Percentiles rank a stretch among this genome's conserved stretches.
Evolutionary conservation across 805 yeast species (phyloP).

Genomic region (Hanseniaspora lindneri): DNA sequence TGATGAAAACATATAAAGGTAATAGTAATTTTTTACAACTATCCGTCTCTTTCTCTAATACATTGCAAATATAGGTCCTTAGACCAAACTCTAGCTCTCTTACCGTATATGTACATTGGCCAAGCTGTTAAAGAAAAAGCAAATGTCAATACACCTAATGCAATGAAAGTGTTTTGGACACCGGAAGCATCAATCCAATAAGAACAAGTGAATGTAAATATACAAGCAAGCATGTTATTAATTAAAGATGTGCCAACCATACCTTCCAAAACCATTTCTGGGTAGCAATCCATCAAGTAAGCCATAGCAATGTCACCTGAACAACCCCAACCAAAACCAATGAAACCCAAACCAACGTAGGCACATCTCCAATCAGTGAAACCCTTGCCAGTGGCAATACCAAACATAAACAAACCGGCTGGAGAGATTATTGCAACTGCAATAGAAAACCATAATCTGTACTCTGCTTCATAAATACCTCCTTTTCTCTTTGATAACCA

Average conservation of each 20-base stretch:
- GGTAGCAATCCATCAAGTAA: slow-evolving; percentile 55
- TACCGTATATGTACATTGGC: slow-evolving; percentile 52
- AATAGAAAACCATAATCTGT: slow-evolving; percentile 45
- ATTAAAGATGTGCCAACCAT: slow-evolving; percentile 58
- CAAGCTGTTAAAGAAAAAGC: slow-evolving; percentile 43
- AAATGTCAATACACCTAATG: slow-evolving; percentile 48
- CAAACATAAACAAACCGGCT: slow-evolving; percentile 49
- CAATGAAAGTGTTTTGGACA: slow-evolving; percentile 46
- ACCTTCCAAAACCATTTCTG: slow-evolving; percentile 57
- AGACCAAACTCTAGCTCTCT: slow-evolving; percentile 46
- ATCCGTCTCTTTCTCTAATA: slow-evolving; percentile 39
- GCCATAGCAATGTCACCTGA: slow-evolving; percentile 62
- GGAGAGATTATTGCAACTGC: slow-evolving; percentile 50
- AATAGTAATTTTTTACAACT: no score
- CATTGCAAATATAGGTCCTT: slow-evolving; percentile 42
- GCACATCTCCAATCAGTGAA: slow-evolving; percentile 41
- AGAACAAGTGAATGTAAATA: slow-evolving; percentile 56
- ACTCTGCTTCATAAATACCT: slow-evolving; percentile 57
- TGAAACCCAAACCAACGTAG: slow-evolving; percentile 50
- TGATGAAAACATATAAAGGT: no score
- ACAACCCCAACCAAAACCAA: slow-evolving; percentile 60
- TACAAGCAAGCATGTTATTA: slow-evolving; percentile 52
- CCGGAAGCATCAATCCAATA: slow-evolving; percentile 48
- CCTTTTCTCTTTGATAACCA: slow-evolving; percentile 50
- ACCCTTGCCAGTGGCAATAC: slow-evolving; percentile 47